These are phyloP conservation scores for Uromyces viciae-fabae DNA, from an alignment of 1,284 basidiomycete genomes.

Conservation along the genomic window DNA sequence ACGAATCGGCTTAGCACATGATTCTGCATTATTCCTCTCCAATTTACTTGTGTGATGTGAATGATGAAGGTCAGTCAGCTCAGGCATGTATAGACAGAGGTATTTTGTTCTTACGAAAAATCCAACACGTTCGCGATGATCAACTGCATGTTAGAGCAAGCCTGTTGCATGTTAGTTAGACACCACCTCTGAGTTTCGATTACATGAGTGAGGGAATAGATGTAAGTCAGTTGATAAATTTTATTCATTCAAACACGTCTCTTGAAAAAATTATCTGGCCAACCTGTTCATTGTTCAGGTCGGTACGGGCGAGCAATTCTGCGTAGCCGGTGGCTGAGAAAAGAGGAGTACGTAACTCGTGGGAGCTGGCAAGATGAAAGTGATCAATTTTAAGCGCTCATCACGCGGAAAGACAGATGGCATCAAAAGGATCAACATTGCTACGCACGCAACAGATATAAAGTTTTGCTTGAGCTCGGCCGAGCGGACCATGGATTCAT, in stretches of 20 bases:
- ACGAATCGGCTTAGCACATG: constrained; percentile 24
- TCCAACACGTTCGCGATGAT: constrained; percentile 49
- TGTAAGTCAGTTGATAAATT: neutral
- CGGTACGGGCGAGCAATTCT: constrained; percentile 47
- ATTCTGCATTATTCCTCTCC: constrained; percentile 38
- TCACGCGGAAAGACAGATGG: neutral
- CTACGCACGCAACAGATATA: constrained; percentile 48
- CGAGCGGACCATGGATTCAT: constrained; percentile 46
- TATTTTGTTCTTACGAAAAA: constrained; percentile 47
- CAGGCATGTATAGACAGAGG: constrained; percentile 7
- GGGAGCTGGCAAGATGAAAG: constrained; percentile 19
- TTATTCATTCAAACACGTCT: neutral
- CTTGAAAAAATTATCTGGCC: neutral
- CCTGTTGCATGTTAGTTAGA: constrained; percentile 46
- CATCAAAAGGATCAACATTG: constrained; percentile 14
- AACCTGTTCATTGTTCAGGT: constrained; percentile 47
- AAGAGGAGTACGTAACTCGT: constrained; percentile 46
- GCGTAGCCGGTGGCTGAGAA: constrained; percentile 48
- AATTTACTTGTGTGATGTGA: constrained; percentile 29
- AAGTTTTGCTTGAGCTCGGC: constrained; percentile 49
- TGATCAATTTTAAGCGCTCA: neutral
- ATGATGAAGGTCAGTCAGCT: constrained; percentile 27
- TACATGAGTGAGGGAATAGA: neutral
- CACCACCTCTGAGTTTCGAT: constrained; percentile 37
- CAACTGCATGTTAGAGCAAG: constrained; percentile 48